Conservation (phyloP, 257 asterid species). For the Anisodus acutangulus region DNA sequence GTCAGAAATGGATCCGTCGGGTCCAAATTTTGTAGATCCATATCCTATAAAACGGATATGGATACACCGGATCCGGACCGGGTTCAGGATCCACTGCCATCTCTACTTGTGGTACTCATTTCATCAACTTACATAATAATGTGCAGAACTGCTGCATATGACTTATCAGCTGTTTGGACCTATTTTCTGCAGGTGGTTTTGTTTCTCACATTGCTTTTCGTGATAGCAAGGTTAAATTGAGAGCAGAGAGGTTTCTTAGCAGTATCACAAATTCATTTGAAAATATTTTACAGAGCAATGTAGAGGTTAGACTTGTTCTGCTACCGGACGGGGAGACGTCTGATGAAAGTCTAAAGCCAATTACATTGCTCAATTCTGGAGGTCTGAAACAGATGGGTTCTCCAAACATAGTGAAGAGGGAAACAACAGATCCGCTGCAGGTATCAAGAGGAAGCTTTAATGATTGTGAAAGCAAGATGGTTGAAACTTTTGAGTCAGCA, state of each 20-base stretch:
- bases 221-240: slow-evolving; percentile 64
- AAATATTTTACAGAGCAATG: slow-evolving; percentile 70
- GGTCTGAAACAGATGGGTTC: slow-evolving; percentile 40
- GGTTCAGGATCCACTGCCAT: too few relatives aligned
- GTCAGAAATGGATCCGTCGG: too few relatives aligned
- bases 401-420: slow-evolving; percentile 24
- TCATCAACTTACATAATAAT: not conserved
- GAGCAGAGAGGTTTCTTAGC: slow-evolving; percentile 94
- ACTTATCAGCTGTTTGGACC: slow-evolving; percentile 14
- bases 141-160: slow-evolving; percentile 7
- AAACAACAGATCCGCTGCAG: slow-evolving; percentile 36
- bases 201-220: slow-evolving; percentile 81
- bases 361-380: slow-evolving; percentile 43
- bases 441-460: slow-evolving; percentile 44
- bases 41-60: too few relatives aligned
- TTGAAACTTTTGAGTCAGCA: slow-evolving; percentile 36
- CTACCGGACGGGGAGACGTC: slow-evolving; percentile 44
- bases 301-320: slow-evolving; percentile 75
- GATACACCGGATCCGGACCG: too few relatives aligned
- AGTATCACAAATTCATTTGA: slow-evolving; percentile 91
- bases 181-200: slow-evolving; percentile 64
- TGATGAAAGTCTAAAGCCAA: slow-evolving; percentile 30
- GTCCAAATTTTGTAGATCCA: too few relatives aligned
- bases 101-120: not conserved
- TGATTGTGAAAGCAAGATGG: slow-evolving; percentile 44